Base-by-base conservation (phyloP, 768 basidiomycete species). In the Termitomyces sp. region DNA sequence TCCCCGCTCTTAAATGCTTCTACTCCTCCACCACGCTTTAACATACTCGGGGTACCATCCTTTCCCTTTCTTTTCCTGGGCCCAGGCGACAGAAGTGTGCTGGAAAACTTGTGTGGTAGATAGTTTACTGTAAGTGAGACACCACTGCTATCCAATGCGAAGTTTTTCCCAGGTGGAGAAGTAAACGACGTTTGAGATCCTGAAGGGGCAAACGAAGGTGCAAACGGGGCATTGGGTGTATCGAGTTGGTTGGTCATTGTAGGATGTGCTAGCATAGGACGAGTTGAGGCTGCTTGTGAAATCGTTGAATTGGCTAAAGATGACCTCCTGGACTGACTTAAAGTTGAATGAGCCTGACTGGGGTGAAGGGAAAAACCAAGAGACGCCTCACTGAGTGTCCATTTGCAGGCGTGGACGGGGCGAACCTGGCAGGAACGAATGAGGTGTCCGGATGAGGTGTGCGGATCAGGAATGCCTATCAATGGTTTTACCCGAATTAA, bases 101-200 rank as follows among this genome's bases (percentile, higher is more conserved):
- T 64, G 8, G 87, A 84, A 72, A 90, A 88, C 72, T 91, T 91
- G 51, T 79, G 70, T 7, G 89, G 89, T 24, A 90, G 76, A 67
- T 88, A 90, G 69, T 89, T 87, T 65, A 87, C 76, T 50, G 78
- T 77, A 58, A 87, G 79, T 16, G 73, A 72, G 26, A 72, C 62
- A 41, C 60, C 59, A 47, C 62, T 67, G 55, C 53, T 59, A 9
- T 65, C 60, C 8, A 60, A 46, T 13, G 14, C 40, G 1, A 40
- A 44, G 3, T 41, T 61, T 46, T 52, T 63, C 18, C 43, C 57
- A 5, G 52, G 24, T 9, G 65, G 63, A 20, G 58, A 46, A 13
- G 58, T 55, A 13, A 60, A 36, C n/a, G 64, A 35, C 11, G 56
- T 47, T 14, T 45, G 48, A 0, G 63, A 61, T 44, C 52, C 45